Base-by-base conservation (phyloP, 2,329 filamentous ascomycete species). In the Colletotrichum musicola region DNA sequence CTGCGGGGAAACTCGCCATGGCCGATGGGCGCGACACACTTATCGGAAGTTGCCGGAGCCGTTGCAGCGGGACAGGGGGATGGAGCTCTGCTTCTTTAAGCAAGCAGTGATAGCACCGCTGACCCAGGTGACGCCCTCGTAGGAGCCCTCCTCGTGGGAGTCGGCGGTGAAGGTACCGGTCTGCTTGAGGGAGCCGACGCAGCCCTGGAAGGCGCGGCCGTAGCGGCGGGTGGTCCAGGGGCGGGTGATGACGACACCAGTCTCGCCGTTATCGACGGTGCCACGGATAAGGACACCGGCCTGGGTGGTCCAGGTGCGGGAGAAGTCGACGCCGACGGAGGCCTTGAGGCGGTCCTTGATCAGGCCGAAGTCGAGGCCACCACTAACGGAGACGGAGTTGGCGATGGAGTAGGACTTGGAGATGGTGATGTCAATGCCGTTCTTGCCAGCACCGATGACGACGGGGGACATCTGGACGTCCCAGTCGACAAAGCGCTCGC, bases 381-480 rank as follows among this genome's bases (percentile, higher is more conserved):
- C 64, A 22, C 54, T 56, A 35, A 60, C 59, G 1, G 18, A 14
- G 27, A 70, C 38, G 4, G 22, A 14, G 64, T 70, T 57, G 59
- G 59, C 40, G 18, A 70, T 14, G 7, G 59, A 49, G 54, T 57
- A 70, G 27, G 59, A 68, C 38, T 58, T 60, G 35, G 68, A 55
- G 38, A 70, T 47, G 30, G 64, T 62, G 20, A 70, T 42, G 14
- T 62, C 60, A 14, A 70, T 63, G n/a, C 67, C 67, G 20, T 60
- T 60, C n/a, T 35, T 20, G 9, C 64, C 55, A 22, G 54, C 49
- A 16, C 64, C 68, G 18, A 68, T 62, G 49, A 70, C 59, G 35
- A 70, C 64, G n/a, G 68, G 68, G 14, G 64, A 68, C 64, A 68
- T 68, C 42, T 68, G 64, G 7, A 64, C 55, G 50, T 70, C 68